phyloP scores from a whole-genome alignment of 108 stramenopile genomes.

The Skeletonema grethae region DNA sequence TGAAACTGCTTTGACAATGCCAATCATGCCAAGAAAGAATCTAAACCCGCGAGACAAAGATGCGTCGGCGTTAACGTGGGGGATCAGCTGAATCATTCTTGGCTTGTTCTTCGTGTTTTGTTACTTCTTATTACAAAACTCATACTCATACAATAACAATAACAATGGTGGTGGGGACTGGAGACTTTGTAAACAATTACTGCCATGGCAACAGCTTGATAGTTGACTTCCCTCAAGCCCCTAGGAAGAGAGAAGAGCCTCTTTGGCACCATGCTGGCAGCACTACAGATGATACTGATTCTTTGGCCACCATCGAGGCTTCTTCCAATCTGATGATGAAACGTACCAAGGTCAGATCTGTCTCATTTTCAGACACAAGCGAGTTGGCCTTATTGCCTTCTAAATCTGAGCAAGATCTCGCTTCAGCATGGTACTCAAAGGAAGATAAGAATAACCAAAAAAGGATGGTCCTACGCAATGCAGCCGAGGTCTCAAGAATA shows the following conservation, averaged over 20 bases:
- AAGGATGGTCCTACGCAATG: background rate
- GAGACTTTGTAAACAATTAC: background rate
- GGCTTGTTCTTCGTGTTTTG: no score
- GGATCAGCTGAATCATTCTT: no score
- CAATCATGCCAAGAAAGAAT: no score
- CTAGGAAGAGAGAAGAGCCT: background rate
- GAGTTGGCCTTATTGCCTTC: background rate
- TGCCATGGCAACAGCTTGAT: background rate
- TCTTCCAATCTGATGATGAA: no score
- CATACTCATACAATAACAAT: no score
- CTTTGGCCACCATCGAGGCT: no score
- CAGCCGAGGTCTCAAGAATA: background rate
- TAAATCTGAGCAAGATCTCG: background rate
- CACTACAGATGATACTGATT: background rate
- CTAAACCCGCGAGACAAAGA: no score
- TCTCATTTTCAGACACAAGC: background rate
- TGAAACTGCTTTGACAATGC: no score
- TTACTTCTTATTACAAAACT: no score
- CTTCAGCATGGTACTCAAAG: background rate
- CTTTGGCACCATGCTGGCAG: no score
- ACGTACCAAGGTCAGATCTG: no score
- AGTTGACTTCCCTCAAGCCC: background rate
- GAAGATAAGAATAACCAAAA: background rate
- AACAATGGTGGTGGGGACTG: background rate
- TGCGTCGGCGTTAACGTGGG: no score